These are phyloP conservation scores for Erythrobasidium yunnanense DNA, from an alignment of 768 basidiomycete species.

Conservation along the genomic window DNA sequence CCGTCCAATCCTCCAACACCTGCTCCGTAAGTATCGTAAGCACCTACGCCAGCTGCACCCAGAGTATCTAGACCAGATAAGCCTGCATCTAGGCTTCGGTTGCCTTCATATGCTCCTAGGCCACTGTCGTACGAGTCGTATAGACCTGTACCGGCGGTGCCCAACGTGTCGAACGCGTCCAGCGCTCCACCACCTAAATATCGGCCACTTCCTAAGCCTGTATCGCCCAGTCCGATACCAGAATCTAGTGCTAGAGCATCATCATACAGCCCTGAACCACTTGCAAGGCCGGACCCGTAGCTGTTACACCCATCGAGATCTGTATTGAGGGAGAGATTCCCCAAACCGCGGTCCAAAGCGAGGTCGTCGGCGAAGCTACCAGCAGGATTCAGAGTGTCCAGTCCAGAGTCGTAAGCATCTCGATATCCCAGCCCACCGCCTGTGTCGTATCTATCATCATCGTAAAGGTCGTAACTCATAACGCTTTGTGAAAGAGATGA, in stretches of 20 bases:
- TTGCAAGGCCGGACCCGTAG: not conserved
- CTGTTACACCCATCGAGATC: not conserved
- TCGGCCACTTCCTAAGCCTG: no score
- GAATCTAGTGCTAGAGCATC: not conserved
- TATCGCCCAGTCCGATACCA: not conserved
- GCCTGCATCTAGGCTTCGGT: not conserved
- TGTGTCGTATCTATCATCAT: not conserved
- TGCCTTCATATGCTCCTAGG: no score
- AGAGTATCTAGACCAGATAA: slow-evolving; percentile 5
- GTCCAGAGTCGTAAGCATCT: not conserved
- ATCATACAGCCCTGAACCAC: not conserved
- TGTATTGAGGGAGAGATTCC: not conserved
- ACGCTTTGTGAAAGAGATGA: not conserved
- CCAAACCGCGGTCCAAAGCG: not conserved
- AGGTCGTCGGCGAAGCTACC: not conserved
- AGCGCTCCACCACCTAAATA: no score
- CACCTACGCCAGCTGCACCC: not conserved
- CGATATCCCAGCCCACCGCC: not conserved
- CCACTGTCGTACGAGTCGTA: no score
- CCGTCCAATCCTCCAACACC: not conserved
- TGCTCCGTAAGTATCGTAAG: no score
- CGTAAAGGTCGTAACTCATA: not conserved
- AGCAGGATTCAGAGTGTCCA: no score
- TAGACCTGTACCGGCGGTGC: no score
- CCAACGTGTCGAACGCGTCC: no score